Evolutionary conservation across 2,329 filamentous ascomycete species (phyloP).

Genomic region (Sarocladiaceae sp.): DNA sequence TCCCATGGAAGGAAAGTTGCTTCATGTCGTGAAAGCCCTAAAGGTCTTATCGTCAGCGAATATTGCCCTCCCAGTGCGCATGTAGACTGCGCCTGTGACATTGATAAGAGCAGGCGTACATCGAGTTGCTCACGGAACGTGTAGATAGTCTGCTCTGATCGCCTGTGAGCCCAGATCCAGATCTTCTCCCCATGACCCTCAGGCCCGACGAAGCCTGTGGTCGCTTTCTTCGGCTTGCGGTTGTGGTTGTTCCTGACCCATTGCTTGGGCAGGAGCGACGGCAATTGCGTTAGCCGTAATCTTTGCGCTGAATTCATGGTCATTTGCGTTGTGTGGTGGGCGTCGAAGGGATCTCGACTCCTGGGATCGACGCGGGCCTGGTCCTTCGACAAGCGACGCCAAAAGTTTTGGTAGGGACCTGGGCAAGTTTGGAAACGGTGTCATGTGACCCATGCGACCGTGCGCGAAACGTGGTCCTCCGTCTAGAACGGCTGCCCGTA

Average conservation of each 20-base stretch:
- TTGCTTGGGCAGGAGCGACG: constrained; percentile 30
- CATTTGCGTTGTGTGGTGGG: background rate
- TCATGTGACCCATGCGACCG: constrained; percentile 19
- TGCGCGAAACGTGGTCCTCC: no score
- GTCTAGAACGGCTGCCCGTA: background rate
- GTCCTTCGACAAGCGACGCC: background rate
- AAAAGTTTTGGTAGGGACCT: constrained; percentile 6
- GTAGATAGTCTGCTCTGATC: constrained; percentile 46
- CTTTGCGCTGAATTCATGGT: constrained; percentile 31
- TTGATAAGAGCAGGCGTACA: constrained; percentile 27
- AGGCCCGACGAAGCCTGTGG: constrained; percentile 20
- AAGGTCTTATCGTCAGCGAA: background rate
- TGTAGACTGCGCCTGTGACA: no score
- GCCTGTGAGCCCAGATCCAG: constrained; percentile 47
- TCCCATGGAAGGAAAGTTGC: constrained; percentile 60
- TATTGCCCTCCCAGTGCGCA: background rate
- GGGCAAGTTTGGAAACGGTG: background rate
- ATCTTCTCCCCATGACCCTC: constrained; percentile 50
- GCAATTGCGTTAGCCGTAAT: constrained; percentile 34
- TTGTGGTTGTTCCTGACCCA: constrained; percentile 31
- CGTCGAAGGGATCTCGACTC: background rate
- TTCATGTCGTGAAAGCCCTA: constrained; percentile 40
- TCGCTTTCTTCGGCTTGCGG: constrained; percentile 10
- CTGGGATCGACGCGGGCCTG: constrained; percentile 5
- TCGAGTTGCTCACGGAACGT: constrained; percentile 39